Base-by-base conservation (phyloP, 2,329 filamentous ascomycete species). In the Orbilia oligospora region DNA sequence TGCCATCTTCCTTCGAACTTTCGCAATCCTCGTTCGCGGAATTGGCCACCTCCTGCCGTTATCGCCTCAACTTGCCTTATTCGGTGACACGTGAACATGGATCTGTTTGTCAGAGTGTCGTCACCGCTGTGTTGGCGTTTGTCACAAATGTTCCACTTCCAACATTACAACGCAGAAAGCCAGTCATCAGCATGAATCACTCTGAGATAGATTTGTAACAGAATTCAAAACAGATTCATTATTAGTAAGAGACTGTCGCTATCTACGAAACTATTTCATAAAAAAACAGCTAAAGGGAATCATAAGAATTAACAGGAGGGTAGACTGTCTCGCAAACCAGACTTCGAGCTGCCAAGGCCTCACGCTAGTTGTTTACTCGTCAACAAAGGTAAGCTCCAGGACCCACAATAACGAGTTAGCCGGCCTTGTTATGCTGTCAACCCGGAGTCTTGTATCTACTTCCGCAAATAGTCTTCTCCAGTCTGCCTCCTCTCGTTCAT, bases 401-500 rank as follows among this genome's bases (percentile, higher is more conserved):
- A 79, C 53, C 33, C 55, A 65, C 48, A 79, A 20, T 1, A 79
- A 49, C 16, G 68, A 66, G n/a, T 46, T 55, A 14, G 58, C 30
- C 20, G 76, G 76, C 22, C 24, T 46, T 33, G 24, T 79, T 20
- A 75, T 66, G 33, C 69, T 66, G 20, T 73, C 70, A 41, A 79
- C 70, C 16, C 81, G 44, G 55, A 81, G 72, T 14, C 80, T 80
- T 16, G 51, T 24, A 77, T 83, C 82, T 1, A 80, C 82, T 18
- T 66, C 66, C n/a, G 48, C 79, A 10, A 85, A 77, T 38, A 85
- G 51, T 0, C 71, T 71, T 53, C 80, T 81, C 83, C 84, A 85
- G 22, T 85, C 83, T 0, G 78, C 80, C 36, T 83, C 27, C 5
- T 83, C 82, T n/a, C 84, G 77, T 70, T 85, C 84, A 27, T 80